Evolutionary conservation across 805 yeast genomes (phyloP).

Genomic region (Saturnispora mendoncae): DNA sequence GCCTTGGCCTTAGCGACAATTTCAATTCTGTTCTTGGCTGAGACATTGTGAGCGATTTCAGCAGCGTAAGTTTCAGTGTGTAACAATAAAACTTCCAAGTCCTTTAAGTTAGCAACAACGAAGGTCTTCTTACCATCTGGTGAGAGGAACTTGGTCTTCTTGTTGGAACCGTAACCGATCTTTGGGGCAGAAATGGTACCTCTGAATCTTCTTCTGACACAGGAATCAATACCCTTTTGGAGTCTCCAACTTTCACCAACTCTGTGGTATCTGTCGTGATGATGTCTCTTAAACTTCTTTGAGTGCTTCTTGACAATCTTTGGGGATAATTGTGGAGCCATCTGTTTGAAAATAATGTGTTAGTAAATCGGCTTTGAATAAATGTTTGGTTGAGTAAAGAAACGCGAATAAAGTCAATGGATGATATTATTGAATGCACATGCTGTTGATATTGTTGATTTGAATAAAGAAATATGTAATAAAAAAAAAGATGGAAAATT

Average conservation of each 20-base stretch:
- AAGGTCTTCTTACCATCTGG: conserved; percentile 98
- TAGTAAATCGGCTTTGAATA: not conserved
- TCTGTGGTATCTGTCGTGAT: conserved; percentile 99
- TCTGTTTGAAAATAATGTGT: conserved; percentile 28
- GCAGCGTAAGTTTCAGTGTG: conserved; percentile 99
- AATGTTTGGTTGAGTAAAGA: no score
- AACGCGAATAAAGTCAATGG: no score
- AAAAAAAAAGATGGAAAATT: not conserved
- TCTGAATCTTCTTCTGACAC: conserved; percentile 99
- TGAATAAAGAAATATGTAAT: not conserved
- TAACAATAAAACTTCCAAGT: conserved; percentile 89
- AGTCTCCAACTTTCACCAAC: conserved; percentile 99
- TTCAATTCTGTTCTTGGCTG: conserved; percentile 96
- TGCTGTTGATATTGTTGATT: not conserved
- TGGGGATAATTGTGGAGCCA: conserved; percentile 98
- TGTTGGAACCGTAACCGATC: conserved; percentile 99
- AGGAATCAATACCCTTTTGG: conserved; percentile 99
- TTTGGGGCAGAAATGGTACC: conserved; percentile 98
- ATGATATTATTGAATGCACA: not conserved
- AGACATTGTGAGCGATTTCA: conserved; percentile 98
- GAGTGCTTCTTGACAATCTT: conserved; percentile 99
- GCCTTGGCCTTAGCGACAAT: conserved; percentile 96
- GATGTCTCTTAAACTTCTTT: conserved; percentile 99
- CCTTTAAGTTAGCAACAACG: conserved; percentile 86
- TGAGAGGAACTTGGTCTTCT: conserved; percentile 89